A percentile compares a stretch with the other conserved stretches of the same genome.
Evolutionary conservation across 2,329 filamentous ascomycete species (phyloP).

Genomic region (Hymenoscyphus repandus): DNA sequence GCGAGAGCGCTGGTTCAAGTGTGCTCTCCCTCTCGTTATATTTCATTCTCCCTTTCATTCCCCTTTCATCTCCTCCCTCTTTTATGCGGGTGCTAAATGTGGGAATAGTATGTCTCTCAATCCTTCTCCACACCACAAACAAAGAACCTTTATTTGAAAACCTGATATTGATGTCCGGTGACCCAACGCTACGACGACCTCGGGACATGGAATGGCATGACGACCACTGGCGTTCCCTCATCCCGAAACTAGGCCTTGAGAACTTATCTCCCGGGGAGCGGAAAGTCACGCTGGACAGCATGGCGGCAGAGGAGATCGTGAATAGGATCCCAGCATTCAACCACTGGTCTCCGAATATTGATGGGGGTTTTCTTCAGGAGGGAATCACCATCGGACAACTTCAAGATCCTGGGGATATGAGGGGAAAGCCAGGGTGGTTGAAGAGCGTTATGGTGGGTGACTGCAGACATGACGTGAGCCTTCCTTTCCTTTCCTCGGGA

Average conservation of each 20-base stretch:
- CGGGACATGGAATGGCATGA: conserved; percentile 13
- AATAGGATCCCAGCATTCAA: conserved; percentile 10
- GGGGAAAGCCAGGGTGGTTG: conserved; percentile 17
- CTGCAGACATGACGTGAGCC: conserved; percentile 14
- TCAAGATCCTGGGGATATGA: not conserved
- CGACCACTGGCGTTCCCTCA: conserved; percentile 2
- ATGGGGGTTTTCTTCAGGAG: conserved; percentile 8
- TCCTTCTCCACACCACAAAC: conserved; percentile 5
- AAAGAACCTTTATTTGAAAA: conserved; percentile 11
- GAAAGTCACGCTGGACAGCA: conserved; percentile 2
- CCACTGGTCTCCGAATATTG: conserved; percentile 16
- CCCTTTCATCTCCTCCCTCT: not conserved
- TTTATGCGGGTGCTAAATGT: not conserved
- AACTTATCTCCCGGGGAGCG: not conserved
- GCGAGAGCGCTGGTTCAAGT: conserved; percentile 34
- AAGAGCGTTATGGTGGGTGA: conserved; percentile 14
- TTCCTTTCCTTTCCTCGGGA: too few relatives aligned
- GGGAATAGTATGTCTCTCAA: conserved; percentile 13
- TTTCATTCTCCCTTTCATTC: too few relatives aligned
- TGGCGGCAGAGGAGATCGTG: conserved; percentile 5
- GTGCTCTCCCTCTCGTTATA: not conserved
- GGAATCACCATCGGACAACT: conserved; percentile 11
- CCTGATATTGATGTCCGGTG: conserved; percentile 18
- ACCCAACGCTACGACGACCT: conserved; percentile 14
- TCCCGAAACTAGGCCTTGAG: conserved; percentile 1